These are phyloP conservation scores for Betula pendula DNA, from an alignment of 306 rosid species.

Conservation along the genomic window DNA sequence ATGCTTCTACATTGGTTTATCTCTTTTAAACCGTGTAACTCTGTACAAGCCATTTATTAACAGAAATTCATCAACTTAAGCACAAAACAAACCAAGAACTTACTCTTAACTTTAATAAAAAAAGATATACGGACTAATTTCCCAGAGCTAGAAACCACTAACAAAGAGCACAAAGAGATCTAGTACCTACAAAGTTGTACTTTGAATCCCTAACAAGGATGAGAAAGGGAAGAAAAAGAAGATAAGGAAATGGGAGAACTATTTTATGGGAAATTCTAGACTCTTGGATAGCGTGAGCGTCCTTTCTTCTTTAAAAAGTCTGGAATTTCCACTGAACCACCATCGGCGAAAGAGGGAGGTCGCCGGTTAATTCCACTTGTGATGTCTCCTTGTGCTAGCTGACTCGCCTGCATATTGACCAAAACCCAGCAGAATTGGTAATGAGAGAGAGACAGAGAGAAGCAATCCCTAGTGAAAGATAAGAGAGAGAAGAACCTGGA, in stretches of 20 bases:
- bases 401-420: slow-evolving; percentile 57
- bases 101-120: slow-evolving; percentile 37
- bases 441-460: not conserved
- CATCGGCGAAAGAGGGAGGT: slow-evolving; percentile 59
- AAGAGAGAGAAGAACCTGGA: slow-evolving; percentile 45
- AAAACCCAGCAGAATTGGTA: slow-evolving; percentile 23
- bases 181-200: slow-evolving; percentile 38
- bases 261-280: slow-evolving; percentile 32
- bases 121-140: slow-evolving; percentile 29
- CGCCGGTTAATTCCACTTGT: slow-evolving; percentile 50
- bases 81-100: slow-evolving; percentile 27
- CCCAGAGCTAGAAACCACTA: slow-evolving; percentile 44
- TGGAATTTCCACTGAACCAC: slow-evolving; percentile 81
- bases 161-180: slow-evolving; percentile 32
- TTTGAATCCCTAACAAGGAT: slow-evolving; percentile 38
- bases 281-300: slow-evolving; percentile 91
- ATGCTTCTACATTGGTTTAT: not conserved
- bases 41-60: slow-evolving; percentile 35
- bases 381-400: slow-evolving; percentile 60
- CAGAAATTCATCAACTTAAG: slow-evolving; percentile 8
- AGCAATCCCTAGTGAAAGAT: not conserved
- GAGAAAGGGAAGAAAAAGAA: slow-evolving; percentile 19
- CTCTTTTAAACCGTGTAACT: slow-evolving; percentile 4
- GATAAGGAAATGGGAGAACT: slow-evolving; percentile 23
- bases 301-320: slow-evolving; percentile 97